These are phyloP conservation scores for Gamarada debralockiae DNA, from an alignment of 495 filamentous ascomycete species.

Conservation along the genomic window DNA sequence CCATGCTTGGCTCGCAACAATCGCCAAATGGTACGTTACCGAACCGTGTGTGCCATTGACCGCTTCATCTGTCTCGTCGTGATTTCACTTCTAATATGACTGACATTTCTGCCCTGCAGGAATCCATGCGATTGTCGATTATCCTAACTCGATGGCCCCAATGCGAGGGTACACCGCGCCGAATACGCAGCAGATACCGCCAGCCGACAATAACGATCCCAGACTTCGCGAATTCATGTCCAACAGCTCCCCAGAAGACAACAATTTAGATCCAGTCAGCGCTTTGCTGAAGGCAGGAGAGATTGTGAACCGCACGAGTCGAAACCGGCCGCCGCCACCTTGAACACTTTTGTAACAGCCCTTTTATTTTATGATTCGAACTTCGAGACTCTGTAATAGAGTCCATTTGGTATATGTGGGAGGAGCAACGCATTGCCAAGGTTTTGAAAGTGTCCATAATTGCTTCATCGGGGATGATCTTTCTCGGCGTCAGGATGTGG, in stretches of 20 bases:
- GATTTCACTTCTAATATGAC: not conserved
- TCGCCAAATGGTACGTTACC: constrained; percentile 19
- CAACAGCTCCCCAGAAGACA: constrained; percentile 4
- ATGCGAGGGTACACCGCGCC: constrained; percentile 12
- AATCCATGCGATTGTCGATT: constrained; percentile 10
- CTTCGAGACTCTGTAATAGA: no score
- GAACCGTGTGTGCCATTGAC: not conserved
- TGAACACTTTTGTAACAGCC: no score
- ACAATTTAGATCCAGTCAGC: constrained; percentile 32
- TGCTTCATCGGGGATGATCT: not conserved
- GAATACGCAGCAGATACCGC: not conserved
- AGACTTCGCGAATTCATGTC: constrained; percentile 10
- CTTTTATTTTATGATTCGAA: no score
- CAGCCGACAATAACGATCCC: constrained; percentile 1
- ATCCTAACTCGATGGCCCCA: constrained; percentile 13
- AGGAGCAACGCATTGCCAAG: no score
- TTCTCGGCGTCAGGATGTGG: not conserved
- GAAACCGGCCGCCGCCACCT: no score
- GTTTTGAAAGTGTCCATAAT: not conserved
- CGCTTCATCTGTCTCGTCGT: not conserved
- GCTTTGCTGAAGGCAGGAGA: constrained; percentile 51
- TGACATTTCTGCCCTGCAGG: constrained; percentile 3
- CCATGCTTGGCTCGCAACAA: constrained; percentile 7
- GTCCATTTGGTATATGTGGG: no score
- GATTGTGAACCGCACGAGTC: constrained; percentile 31